A percentile compares a stretch with the other conserved stretches of the same genome.
These are phyloP conservation scores for Chaetoceros muelleri DNA, from an alignment of 108 stramenopile species.

Conservation along the genomic window DNA sequence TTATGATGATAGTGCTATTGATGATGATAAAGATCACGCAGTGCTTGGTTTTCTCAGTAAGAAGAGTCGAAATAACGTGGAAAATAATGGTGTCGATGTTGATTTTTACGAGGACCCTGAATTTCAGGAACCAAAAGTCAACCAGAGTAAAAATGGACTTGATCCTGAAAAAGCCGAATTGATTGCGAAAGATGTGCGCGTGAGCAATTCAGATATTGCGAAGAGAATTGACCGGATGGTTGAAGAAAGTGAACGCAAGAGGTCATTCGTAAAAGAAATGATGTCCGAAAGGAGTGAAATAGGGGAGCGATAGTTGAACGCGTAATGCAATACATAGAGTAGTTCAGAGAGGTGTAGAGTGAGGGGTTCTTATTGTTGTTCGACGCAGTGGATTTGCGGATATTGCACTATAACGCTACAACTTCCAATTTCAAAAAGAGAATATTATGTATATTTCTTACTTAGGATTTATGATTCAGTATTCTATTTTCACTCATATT, in stretches of 20 bases:
- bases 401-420: too few relatives aligned
- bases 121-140: not conserved
- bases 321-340: too few relatives aligned
- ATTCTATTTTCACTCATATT: too few relatives aligned
- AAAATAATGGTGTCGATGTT: slow-evolving; percentile 6
- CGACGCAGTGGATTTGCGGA: too few relatives aligned
- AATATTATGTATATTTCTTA: too few relatives aligned
- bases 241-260: slow-evolving; percentile 43
- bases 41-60: slow-evolving; percentile 46
- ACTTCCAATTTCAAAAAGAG: too few relatives aligned
- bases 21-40: slow-evolving; percentile 31
- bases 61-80: slow-evolving; percentile 13
- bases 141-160: slow-evolving; percentile 15
- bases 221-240: slow-evolving; percentile 55
- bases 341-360: too few relatives aligned
- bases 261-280: slow-evolving; percentile 10
- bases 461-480: too few relatives aligned
- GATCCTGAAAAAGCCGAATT: slow-evolving; percentile 27
- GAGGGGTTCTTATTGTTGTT: too few relatives aligned
- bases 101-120: slow-evolving; percentile 6
- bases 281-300: slow-evolving; percentile 16
- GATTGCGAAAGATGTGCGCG: slow-evolving; percentile 14
- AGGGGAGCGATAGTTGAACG: too few relatives aligned
- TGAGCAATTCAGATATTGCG: slow-evolving; percentile 29
- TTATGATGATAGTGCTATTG: slow-evolving; percentile 41